A percentile compares a stretch with the other conserved stretches of the same genome.
Evolutionary conservation across 2,329 filamentous ascomycete species (phyloP).

Genomic region (Aspergillus pseudoglaucus): DNA sequence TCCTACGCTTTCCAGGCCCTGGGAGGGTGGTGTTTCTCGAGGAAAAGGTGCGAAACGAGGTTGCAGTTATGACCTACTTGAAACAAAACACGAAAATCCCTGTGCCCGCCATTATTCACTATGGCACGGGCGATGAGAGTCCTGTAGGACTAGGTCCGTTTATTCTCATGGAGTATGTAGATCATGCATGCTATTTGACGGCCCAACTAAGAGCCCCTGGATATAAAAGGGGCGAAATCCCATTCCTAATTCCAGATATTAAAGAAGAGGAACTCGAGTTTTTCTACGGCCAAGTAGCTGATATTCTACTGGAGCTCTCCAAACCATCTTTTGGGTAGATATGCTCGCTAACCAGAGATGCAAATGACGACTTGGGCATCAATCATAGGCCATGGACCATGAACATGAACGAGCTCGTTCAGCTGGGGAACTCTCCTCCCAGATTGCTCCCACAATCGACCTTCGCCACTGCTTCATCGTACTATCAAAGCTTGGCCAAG

Average conservation of each 20-base stretch:
- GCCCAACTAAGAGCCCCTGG: not conserved
- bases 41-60: slow-evolving; percentile 17
- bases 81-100: slow-evolving; percentile 5
- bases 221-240: slow-evolving; percentile 7
- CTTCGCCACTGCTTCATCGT: slow-evolving; percentile 32
- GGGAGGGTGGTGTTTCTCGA: slow-evolving; percentile 15
- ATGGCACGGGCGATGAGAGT: slow-evolving; percentile 1
- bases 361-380: slow-evolving; percentile 19
- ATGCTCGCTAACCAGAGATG: slow-evolving; percentile 29
- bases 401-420: slow-evolving; percentile 38
- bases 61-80: slow-evolving; percentile 6
- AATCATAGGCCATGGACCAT: slow-evolving; percentile 32
- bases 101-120: not conserved
- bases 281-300: slow-evolving; percentile 36
- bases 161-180: slow-evolving; percentile 28
- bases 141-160: slow-evolving; percentile 22
- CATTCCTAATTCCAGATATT: slow-evolving; percentile 7
- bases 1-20: slow-evolving; percentile 17
- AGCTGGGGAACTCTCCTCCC: slow-evolving; percentile 16
- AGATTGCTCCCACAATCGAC: slow-evolving; percentile 10
- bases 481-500: slow-evolving; percentile 35
- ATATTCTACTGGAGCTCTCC: slow-evolving; percentile 36
- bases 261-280: slow-evolving; percentile 3
- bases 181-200: slow-evolving; percentile 2
- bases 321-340: slow-evolving; percentile 31